Evolutionary conservation across 805 yeast genomes (phyloP), one percentile per base, ranked within the genome.

Genomic region (Clavispora fructus): DNA sequence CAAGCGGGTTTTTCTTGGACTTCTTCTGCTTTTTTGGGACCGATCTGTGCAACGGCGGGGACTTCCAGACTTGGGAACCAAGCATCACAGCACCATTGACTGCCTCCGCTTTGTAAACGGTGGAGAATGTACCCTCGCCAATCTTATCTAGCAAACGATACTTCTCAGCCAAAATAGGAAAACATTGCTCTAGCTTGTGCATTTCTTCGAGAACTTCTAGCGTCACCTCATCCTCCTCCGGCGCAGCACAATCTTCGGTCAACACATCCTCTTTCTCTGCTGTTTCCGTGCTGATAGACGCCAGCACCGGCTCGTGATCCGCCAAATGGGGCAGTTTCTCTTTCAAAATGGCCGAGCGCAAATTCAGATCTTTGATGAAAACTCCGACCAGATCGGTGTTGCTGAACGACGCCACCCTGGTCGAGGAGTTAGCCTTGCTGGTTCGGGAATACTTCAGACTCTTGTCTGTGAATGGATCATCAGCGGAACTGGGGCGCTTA

Each of bases 111-210:
- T 74, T 77, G 65, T 78, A 81, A 6, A 81, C 87, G 8, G 80
- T 69, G 29, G 82, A 76, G 52, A 81, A 81, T 1, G 87, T 81
- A 25, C 87, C 87, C 60, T 82, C 86, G 30, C 86, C 85, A 43
- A 82, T 77, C 55, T 80, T 80, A 50, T 79, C 82, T 17, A 80
- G 64, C 26, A 82, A 57, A 17, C 76, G 63, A 55, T 75, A 82
- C 38, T 75, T 66, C 12, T 71, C 64, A 1, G 73, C 63, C 32
- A 87, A 63, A 0, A 72, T 72, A 2, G 79, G 79, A 54, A 87
- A 83, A 27, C 79, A 72, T 31, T 67, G 68, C 43, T 77, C 77
- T 10, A 83, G 68, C 42, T 69, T 70, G 35, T 69, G 67, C 75
- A 83, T 79, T 52, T 83, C 89, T 49, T 76, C 81, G 30, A 76